A percentile compares a stretch with the other conserved stretches of the same genome.
Evolutionary conservation across 805 yeast genomes (phyloP).

Genomic region (Blastobotrys chiropterorum): DNA sequence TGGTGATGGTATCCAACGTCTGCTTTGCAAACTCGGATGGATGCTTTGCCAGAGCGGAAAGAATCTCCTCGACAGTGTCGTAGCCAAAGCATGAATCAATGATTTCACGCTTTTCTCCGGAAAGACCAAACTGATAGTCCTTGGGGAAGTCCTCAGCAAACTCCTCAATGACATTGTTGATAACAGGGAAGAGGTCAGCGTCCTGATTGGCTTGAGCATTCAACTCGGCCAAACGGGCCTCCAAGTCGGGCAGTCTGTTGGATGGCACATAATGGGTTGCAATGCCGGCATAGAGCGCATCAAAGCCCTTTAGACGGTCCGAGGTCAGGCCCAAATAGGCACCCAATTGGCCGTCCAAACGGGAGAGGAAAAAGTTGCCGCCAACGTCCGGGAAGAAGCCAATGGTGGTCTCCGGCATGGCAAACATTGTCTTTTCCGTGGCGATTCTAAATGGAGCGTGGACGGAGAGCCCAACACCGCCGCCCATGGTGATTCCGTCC

Average conservation of each 20-base stretch:
- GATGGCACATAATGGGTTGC: conserved; percentile 87
- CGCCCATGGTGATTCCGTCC: conserved; percentile 97
- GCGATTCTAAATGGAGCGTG: conserved; percentile 91
- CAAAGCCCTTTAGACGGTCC: conserved; percentile 66
- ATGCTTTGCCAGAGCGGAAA: conserved; percentile 46
- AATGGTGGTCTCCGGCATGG: conserved; percentile 98
- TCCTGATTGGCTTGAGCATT: conserved; percentile 21
- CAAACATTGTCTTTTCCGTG: conserved; percentile 84
- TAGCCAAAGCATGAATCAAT: conserved; percentile 66
- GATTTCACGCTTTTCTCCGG: conserved; percentile 49
- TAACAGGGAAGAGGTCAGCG: conserved; percentile 45
- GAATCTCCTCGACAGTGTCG: conserved; percentile 45
- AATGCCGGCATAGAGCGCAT: conserved; percentile 74
- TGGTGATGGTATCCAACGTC: conserved; percentile 48
- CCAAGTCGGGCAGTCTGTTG: conserved; percentile 54
- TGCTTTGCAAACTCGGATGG: conserved; percentile 61
- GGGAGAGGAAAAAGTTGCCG: conserved; percentile 80
- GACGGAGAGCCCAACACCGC: conserved; percentile 88
- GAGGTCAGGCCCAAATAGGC: conserved; percentile 85
- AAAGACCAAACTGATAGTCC: conserved; percentile 52
- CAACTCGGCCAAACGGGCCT: conserved; percentile 58
- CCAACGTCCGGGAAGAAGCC: conserved; percentile 98
- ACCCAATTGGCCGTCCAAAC: conserved; percentile 76
- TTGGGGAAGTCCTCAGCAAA: conserved; percentile 63
- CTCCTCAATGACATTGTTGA: conserved; percentile 73